Evolutionary conservation across 805 yeast genomes (phyloP), one percentile per base, ranked within the genome.

Genomic region (Candida quercuum): DNA sequence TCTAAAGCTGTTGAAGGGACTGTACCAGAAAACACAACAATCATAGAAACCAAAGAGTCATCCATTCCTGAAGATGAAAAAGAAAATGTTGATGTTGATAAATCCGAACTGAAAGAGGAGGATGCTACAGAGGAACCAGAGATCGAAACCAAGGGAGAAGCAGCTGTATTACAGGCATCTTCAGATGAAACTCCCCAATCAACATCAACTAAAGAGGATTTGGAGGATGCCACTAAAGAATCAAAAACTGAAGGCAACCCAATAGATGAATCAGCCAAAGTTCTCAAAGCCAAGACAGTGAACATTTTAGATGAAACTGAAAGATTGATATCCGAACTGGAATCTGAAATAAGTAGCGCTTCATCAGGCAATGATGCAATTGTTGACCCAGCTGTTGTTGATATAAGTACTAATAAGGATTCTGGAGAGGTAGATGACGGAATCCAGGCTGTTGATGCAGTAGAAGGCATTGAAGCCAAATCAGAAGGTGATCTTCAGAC

Each of bases 251-350:
- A 24, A 27, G n/a, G n/a, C n/a, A n/a, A n/a, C n/a, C 22, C 35
- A 11, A 22, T 25, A 10, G 35, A 33, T 6, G 28, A 5, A 22
- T 4, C 22, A 23, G 15, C 23, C 15, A 15, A 20, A 31, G 20
- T 8, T 22, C 8, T 22, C 24, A 22, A 13, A 6, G 18, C 18
- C 5, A 27, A n/a, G 15, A 16, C 29, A 11, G 38, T 28, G n/a
- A 31, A 36, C 6, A 27, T 35, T 13, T 45, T 45, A 28, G 55
- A 51, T 33, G 56, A 47, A 27, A 38, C 54, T 3, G 54, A 49
- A 30, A 42, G 46, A 15, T 32, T 50, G 24, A 51, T 49, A 30
- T 32, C 36, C 19, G 49, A 49, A 26, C 36, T 47, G 14, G 52
- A 52, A 33, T 35, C 40, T 23, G 51, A 47, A 24, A 40, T 45